Conservation (phyloP, 2,329 filamentous ascomycete genomes). For the Fusarium chaquense region DNA sequence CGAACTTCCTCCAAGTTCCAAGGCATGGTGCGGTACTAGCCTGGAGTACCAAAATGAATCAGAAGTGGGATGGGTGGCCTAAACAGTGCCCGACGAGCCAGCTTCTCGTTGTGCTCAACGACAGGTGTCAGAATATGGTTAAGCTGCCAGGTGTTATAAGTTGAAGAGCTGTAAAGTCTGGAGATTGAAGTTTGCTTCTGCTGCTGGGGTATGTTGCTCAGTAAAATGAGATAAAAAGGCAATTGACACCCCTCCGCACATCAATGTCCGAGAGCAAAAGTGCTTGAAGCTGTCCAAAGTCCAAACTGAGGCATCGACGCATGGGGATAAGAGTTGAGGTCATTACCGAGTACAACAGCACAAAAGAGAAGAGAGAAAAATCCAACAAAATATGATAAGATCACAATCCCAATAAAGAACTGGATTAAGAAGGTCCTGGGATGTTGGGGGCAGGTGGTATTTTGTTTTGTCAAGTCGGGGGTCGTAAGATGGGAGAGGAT, state of each 20-base stretch:
- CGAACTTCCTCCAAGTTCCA: not conserved
- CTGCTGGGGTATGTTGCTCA: not conserved
- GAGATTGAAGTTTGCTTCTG: not conserved
- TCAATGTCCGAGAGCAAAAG: constrained; percentile 23
- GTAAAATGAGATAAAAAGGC: not conserved
- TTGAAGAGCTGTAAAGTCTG: not conserved
- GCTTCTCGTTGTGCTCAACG: not conserved
- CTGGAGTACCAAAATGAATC: not conserved
- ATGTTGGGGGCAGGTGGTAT: constrained; percentile 43
- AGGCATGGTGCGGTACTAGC: not conserved
- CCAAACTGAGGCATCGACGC: constrained; percentile 10
- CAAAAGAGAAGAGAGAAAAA: not conserved
- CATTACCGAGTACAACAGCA: not conserved
- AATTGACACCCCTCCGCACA: constrained; percentile 18
- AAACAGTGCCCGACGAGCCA: not conserved
- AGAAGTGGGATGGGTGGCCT: not conserved
- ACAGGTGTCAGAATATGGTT: not conserved
- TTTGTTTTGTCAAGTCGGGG: constrained; percentile 37
- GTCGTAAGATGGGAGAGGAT: constrained; percentile 39
- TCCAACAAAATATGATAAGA: constrained; percentile 7
- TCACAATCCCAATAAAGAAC: constrained; percentile 26
- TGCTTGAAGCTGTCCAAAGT: constrained; percentile 14
- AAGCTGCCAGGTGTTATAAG: not conserved
- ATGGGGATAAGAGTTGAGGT: constrained; percentile 10
- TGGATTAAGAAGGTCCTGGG: constrained; percentile 30